These are phyloP conservation scores for Colletotrichum lentis DNA, from an alignment of 2,329 filamentous ascomycete genomes.

Conservation along the genomic window DNA sequence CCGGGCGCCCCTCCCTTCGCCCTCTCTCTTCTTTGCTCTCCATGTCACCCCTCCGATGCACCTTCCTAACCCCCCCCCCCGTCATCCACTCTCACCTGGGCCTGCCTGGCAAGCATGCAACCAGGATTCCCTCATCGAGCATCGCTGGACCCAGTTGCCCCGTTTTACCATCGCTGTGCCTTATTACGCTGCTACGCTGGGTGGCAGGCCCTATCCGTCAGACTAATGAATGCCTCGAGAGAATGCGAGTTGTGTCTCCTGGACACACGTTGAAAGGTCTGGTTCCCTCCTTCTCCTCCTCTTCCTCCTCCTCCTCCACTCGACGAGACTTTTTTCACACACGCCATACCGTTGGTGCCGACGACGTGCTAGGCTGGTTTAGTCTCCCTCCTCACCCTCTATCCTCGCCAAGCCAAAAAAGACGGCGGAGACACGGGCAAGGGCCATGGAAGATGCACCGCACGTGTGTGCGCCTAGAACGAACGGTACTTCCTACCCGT, in stretches of 20 bases:
- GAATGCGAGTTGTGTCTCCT: slow-evolving; percentile 31
- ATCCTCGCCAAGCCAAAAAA: slow-evolving; percentile 26
- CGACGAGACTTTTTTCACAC: slow-evolving; percentile 24
- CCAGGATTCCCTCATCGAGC: slow-evolving; percentile 38
- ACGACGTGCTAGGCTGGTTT: slow-evolving; percentile 31
- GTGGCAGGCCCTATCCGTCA: slow-evolving; percentile 35
- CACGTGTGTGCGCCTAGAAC: slow-evolving; percentile 40
- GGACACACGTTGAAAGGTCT: slow-evolving; percentile 25
- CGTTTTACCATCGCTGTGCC: slow-evolving; percentile 34
- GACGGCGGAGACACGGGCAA: slow-evolving; percentile 33
- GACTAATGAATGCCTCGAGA: slow-evolving; percentile 26
- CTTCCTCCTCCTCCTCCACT: slow-evolving; percentile 14
- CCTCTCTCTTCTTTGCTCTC: slow-evolving; percentile 17
- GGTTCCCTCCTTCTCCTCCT: slow-evolving; percentile 14
- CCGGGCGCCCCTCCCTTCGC: slow-evolving; percentile 23
- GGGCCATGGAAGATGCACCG: slow-evolving; percentile 30
- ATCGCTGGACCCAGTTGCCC: slow-evolving; percentile 32
- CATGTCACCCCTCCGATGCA: slow-evolving; percentile 19
- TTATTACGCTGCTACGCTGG: slow-evolving; percentile 34
- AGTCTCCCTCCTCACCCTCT: slow-evolving; percentile 20
- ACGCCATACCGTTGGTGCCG: slow-evolving; percentile 38
- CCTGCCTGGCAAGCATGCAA: slow-evolving; percentile 31
- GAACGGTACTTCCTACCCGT: slow-evolving; percentile 39
- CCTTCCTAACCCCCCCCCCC: slow-evolving; percentile 12
- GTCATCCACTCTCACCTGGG: slow-evolving; percentile 14